phyloP scores from a whole-genome alignment of 2,329 filamentous ascomycete species.

The Claviceps africana region DNA sequence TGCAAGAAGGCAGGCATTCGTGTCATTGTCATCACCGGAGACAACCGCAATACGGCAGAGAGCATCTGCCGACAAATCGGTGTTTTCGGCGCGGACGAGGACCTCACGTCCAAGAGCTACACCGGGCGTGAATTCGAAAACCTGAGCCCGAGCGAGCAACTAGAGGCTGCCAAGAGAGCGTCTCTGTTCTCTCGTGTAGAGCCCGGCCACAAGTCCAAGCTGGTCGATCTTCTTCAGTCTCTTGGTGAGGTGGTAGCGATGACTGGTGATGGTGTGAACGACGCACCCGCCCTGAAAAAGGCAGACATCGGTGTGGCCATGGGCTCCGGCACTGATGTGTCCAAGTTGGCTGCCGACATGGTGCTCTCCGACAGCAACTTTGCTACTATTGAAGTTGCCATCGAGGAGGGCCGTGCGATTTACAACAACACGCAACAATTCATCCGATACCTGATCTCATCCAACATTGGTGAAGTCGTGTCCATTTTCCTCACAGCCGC shows the following conservation, averaged over 20 bases:
- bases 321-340: conserved; percentile 94
- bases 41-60: conserved; percentile 95
- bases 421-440: conserved; percentile 99
- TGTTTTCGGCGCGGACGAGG: conserved; percentile 69
- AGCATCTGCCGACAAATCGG: conserved; percentile 96
- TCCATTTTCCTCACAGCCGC: conserved; percentile 97
- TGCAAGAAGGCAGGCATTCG: conserved; percentile 90
- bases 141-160: conserved; percentile 62
- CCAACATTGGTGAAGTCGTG: conserved; percentile 97
- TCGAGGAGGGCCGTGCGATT: conserved; percentile 94
- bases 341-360: conserved; percentile 95
- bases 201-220: conserved; percentile 90
- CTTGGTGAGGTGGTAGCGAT: conserved; percentile 92
- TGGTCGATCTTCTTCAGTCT: conserved; percentile 90
- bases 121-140: conserved; percentile 92
- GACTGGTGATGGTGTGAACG: conserved; percentile 98
- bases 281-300: conserved; percentile 94
- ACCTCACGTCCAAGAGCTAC: conserved; percentile 82
- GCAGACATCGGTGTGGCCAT: conserved; percentile 98
- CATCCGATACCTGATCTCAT: conserved; percentile 96
- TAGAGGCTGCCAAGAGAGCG: conserved; percentile 70
- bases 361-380: conserved; percentile 98
- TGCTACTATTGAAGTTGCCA: conserved; percentile 87
- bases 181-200: conserved; percentile 94
- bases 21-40: conserved; percentile 94